Evolutionary conservation across 805 yeast genomes (phyloP).

Genomic region (Lipomyces chichibuensis): DNA sequence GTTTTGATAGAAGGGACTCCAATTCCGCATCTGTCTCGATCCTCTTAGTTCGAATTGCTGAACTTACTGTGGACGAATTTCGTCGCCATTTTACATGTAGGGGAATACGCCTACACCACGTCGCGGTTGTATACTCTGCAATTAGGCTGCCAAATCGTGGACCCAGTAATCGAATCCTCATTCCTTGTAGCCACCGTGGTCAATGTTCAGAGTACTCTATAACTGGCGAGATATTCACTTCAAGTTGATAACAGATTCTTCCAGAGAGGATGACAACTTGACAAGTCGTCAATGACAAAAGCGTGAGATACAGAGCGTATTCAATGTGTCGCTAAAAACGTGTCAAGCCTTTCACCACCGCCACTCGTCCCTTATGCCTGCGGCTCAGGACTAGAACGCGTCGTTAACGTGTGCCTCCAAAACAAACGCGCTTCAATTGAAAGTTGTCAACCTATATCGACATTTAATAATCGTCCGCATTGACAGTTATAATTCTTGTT

Average conservation of each 20-base stretch:
- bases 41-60: slow-evolving; percentile 1
- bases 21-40: slow-evolving; percentile 18
- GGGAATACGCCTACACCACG: background rate
- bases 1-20: slow-evolving; percentile 11
- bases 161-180: background rate
- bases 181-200: background rate
- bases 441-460: background rate
- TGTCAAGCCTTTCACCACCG: no score
- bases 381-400: background rate
- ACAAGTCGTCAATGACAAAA: no score
- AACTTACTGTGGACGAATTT: background rate
- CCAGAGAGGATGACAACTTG: no score
- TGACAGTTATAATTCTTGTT: background rate
- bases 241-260: no score
- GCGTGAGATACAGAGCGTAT: background rate
- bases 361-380: background rate
- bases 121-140: background rate
- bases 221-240: no score
- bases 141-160: background rate
- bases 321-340: background rate
- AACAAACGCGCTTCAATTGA: background rate
- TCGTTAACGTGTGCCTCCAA: background rate
- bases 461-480: background rate
- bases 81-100: background rate
- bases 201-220: background rate